These are phyloP conservation scores for Colletotrichum viniferum DNA, from an alignment of 2,329 filamentous ascomycete genomes.

Conservation along the genomic window DNA sequence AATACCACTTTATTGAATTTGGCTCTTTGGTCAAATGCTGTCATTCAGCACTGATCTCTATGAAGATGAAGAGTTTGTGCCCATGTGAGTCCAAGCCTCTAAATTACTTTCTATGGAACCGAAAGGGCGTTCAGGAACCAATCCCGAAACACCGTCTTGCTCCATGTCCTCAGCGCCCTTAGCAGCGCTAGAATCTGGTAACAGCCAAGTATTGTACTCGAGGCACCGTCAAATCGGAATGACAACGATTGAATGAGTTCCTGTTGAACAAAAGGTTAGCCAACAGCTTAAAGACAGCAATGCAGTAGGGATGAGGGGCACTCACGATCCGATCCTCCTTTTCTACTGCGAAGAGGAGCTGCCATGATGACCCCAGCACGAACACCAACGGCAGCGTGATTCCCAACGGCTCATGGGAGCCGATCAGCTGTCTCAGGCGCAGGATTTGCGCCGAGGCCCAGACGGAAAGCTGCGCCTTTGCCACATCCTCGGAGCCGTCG, in stretches of 20 bases:
- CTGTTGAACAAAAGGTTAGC: not conserved
- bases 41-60: too few relatives aligned
- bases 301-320: not conserved
- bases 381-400: not conserved
- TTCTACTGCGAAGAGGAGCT: not conserved
- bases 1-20: too few relatives aligned
- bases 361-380: not conserved
- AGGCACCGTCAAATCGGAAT: not conserved
- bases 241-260: not conserved
- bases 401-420: not conserved
- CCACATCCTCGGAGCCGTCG: not conserved
- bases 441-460: not conserved
- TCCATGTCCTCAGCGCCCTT: not conserved
- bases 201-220: not conserved
- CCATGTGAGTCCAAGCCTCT: too few relatives aligned
- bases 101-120: too few relatives aligned
- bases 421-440: not conserved
- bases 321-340: not conserved
- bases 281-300: rapidly evolving
- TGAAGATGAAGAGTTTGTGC: too few relatives aligned
- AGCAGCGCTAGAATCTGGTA: not conserved
- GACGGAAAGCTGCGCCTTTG: not conserved
- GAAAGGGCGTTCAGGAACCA: too few relatives aligned
- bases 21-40: too few relatives aligned
- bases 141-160: not conserved